Conservation (phyloP, 192 early-diverging fungal genomes). For the Physocladia obscura region DNA sequence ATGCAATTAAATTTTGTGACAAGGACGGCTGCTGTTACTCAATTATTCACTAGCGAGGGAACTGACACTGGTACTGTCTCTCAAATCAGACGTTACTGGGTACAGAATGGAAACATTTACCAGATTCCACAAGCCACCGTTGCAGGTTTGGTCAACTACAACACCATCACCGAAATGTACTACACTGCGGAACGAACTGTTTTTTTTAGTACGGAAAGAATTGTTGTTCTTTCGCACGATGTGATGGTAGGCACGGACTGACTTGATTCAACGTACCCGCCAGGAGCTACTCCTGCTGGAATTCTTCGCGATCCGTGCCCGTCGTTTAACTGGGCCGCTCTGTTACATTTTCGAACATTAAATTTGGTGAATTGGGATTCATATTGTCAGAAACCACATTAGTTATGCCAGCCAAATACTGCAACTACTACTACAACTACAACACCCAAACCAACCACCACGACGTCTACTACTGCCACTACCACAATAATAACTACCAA, state of each 20-base stretch:
- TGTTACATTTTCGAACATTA: slow-evolving; percentile 36
- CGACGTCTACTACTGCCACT: not conserved
- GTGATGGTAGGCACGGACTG: slow-evolving; percentile 30
- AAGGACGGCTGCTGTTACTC: slow-evolving; percentile 45
- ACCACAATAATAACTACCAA: not conserved
- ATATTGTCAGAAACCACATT: slow-evolving; percentile 3
- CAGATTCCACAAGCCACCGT: slow-evolving; percentile 17
- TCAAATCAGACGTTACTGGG: slow-evolving; percentile 35
- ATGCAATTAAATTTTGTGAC: slow-evolving; percentile 34
- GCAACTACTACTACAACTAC: not conserved
- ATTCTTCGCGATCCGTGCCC: slow-evolving; percentile 28
- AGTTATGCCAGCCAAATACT: not conserved
- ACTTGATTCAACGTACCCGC: slow-evolving; percentile 39
- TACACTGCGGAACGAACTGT: slow-evolving; percentile 28
- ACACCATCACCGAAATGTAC: slow-evolving; percentile 34
- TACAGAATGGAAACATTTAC: slow-evolving; percentile 35
- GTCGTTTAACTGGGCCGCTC: slow-evolving; percentile 3
- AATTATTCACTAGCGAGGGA: slow-evolving; percentile 39
- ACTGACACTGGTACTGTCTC: slow-evolving; percentile 20
- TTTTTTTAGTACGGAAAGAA: slow-evolving; percentile 38
- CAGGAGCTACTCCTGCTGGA: slow-evolving; percentile 26
- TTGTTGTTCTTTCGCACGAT: slow-evolving; percentile 39
- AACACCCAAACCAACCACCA: not conserved
- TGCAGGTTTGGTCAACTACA: slow-evolving; percentile 3
- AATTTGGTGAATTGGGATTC: slow-evolving; percentile 34